Evolutionary conservation across 345 rosid species (phyloP).

Genomic region (Ailanthus altissimus): DNA sequence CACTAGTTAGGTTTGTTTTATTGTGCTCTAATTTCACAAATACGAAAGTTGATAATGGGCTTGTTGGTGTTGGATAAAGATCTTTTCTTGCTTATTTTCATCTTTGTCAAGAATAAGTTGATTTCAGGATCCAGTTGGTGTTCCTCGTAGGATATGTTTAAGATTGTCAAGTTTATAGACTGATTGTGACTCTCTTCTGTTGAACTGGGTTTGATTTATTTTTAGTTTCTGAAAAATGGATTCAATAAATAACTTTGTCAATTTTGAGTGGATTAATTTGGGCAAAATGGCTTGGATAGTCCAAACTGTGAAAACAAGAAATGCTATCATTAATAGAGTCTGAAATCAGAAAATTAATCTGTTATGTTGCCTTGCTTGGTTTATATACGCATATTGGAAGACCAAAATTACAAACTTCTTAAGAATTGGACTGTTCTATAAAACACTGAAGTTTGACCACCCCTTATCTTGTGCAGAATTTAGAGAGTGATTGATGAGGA

Average conservation of each 20-base stretch:
- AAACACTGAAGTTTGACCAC: not conserved
- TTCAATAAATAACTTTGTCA: not conserved
- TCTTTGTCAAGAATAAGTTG: not conserved
- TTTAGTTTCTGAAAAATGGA: not conserved
- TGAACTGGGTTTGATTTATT: not conserved
- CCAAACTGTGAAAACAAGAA: not conserved
- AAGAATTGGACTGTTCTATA: not conserved
- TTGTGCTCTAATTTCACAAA: not conserved
- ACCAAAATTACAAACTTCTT: not conserved
- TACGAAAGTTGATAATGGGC: not conserved
- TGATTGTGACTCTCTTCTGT: not conserved
- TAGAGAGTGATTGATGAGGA: not conserved
- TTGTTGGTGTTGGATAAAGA: not conserved
- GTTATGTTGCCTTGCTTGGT: not conserved
- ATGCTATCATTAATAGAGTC: not conserved
- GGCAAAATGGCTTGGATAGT: not conserved
- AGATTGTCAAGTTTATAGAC: not conserved
- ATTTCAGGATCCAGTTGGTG: slow-evolving; percentile 1
- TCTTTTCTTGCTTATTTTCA: not conserved
- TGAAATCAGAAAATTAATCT: not conserved
- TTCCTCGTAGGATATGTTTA: not conserved
- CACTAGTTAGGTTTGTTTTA: not conserved
- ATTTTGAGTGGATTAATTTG: not conserved
- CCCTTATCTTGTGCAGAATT: not conserved
- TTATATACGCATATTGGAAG: not conserved